A percentile compares a stretch with the other conserved stretches of the same genome.
Conservation (phyloP, 2,329 filamentous ascomycete genomes). For the Geosmithia putterillii region DNA sequence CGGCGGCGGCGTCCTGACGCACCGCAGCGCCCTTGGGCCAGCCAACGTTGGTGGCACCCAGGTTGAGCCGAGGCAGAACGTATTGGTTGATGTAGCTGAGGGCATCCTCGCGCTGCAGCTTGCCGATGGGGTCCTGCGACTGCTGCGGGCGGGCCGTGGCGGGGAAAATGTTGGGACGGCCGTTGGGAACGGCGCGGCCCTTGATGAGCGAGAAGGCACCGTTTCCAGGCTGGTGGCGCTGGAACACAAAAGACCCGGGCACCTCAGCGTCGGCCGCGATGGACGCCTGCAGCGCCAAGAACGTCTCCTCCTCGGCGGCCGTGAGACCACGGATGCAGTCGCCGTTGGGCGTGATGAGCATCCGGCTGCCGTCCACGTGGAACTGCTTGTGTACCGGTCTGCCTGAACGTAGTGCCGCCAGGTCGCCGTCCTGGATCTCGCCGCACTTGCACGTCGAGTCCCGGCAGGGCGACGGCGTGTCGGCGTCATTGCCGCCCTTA, state of each 20-base stretch:
- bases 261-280: conserved; percentile 36
- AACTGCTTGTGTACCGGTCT: conserved; percentile 46
- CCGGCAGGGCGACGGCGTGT: conserved; percentile 14
- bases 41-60: conserved; percentile 34
- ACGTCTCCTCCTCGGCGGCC: conserved; percentile 56
- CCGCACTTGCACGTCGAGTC: conserved; percentile 24
- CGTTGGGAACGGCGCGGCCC: conserved; percentile 52
- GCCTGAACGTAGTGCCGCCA: conserved; percentile 40
- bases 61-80: conserved; percentile 46
- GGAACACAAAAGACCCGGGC: conserved; percentile 43
- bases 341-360: conserved; percentile 64
- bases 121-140: conserved; percentile 45
- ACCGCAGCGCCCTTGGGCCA: conserved; percentile 22
- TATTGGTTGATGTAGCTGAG: conserved; percentile 60
- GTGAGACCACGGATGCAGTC: conserved; percentile 64
- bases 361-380: conserved; percentile 47
- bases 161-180: conserved; percentile 50
- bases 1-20: conserved; percentile 31
- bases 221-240: conserved; percentile 38
- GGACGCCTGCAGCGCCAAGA: conserved; percentile 53
- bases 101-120: conserved; percentile 54
- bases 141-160: conserved; percentile 28
- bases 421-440: conserved; percentile 35
- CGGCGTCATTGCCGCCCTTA: background rate
- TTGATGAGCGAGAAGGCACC: conserved; percentile 51